phyloP scores from a whole-genome alignment of 768 basidiomycete species.

The Lentinula raphanica region DNA sequence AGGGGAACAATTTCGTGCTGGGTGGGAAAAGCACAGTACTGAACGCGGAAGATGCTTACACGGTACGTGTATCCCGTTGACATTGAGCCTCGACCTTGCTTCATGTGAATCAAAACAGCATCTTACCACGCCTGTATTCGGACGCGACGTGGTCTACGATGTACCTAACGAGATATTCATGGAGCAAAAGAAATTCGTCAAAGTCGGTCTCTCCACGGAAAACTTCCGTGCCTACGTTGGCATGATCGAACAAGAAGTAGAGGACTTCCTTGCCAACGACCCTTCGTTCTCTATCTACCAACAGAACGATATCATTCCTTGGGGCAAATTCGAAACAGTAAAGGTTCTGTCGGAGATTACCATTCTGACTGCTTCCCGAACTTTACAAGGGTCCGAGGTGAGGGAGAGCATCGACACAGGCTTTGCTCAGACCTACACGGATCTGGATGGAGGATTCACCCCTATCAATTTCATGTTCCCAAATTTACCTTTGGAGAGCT shows the following conservation, averaged over 20 bases:
- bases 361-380: constrained; percentile 89
- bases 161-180: constrained; percentile 94
- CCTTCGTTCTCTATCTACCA: constrained; percentile 57
- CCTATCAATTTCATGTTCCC: constrained; percentile 95
- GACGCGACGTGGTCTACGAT: constrained; percentile 96
- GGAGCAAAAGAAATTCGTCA: constrained; percentile 99
- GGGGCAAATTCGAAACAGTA: constrained; percentile 74
- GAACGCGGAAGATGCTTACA: constrained; percentile 96
- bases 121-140: constrained; percentile 91
- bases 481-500: constrained; percentile 85
- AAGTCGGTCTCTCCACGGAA: constrained; percentile 89
- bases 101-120: constrained; percentile 43
- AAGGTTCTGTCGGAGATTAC: constrained; percentile 81
- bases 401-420: constrained; percentile 71
- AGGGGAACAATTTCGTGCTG: constrained; percentile 90
- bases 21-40: constrained; percentile 91
- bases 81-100: constrained; percentile 8
- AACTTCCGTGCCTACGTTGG: constrained; percentile 83
- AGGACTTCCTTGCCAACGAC: constrained; percentile 66
- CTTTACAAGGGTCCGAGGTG: constrained; percentile 91
- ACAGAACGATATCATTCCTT: constrained; percentile 62
- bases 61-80: constrained; percentile 36
- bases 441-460: constrained; percentile 94
- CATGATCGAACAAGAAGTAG: constrained; percentile 74
- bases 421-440: constrained; percentile 80